Evolutionary conservation across 306 rosid genomes (phyloP), one percentile per base, ranked within the genome.

Genomic region (Vicia sativa): DNA sequence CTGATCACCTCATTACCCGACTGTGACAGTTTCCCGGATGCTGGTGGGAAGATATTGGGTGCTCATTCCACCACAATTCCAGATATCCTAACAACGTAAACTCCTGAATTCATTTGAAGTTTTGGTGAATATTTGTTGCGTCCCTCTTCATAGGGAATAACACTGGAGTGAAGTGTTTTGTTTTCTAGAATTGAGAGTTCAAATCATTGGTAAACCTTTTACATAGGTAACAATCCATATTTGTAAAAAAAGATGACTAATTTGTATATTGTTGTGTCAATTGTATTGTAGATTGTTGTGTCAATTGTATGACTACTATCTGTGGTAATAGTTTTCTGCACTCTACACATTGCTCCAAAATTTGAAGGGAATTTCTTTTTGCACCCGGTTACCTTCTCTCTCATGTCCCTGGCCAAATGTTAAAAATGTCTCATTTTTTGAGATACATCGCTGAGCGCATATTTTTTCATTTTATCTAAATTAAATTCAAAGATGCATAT

Each of bases 21-120:
- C 2, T 19, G 76, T 52, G 97, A 90, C 70, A 81, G 43, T 65
- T 95, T 95, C 83, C 97, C 86, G 7, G 97, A 95, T 45, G 82
- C 89, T 13, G 97, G 97, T 4, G 99, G 97, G 46, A 90, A 73
- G 79, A 75, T 95, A 19, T 34, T 84, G 37, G 97, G 99, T 49
- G 6, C 58, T 74, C 81, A 61, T 57, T 82, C 95, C 4, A 3
- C 69, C 0, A 1, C 73, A n/a, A 71, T 93, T 59, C 99, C 97
- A 11, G 97, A 93, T 75, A 68, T 77, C 29, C 54, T 93, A 65
- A 93, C 97, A 29, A 90, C 99, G 2, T 93, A 79, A 58, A 72
- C 67, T 74, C 34, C 19, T 53, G 15, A 48, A 13, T 44, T 78
- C 43, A 14, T 61, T 64, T 10, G 21, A 9, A 62, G 38, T 61